Conservation (phyloP, 2,329 filamentous ascomycete genomes). For the Xylariaceae sp. region DNA sequence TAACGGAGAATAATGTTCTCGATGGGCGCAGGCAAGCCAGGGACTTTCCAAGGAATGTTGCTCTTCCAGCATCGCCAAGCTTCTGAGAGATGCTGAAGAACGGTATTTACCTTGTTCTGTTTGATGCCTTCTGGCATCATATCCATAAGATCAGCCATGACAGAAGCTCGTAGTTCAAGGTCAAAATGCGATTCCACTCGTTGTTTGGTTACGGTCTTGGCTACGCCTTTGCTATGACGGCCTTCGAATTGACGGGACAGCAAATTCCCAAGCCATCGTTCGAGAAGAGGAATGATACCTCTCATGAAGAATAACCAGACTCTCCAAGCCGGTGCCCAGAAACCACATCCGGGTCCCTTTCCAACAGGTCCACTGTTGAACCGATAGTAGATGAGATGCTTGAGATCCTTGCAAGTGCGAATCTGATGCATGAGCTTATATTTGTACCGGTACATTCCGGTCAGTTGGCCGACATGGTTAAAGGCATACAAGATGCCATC, state of each 20-base stretch:
- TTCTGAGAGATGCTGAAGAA: conserved; percentile 93
- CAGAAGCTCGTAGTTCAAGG: conserved; percentile 90
- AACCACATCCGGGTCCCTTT: conserved; percentile 95
- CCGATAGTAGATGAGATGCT: conserved; percentile 98
- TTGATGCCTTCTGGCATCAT: conserved; percentile 99
- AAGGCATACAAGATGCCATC: conserved; percentile 99
- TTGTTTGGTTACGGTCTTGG: conserved; percentile 98
- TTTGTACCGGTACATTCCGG: conserved; percentile 99
- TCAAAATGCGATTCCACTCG: conserved; percentile 98
- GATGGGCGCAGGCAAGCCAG: conserved; percentile 89
- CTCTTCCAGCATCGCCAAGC: conserved; percentile 99
- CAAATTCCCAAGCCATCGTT: conserved; percentile 95
- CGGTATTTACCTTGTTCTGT: conserved; percentile 98
- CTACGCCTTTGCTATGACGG: conserved; percentile 96
- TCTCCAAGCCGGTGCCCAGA: conserved; percentile 98
- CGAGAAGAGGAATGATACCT: conserved; percentile 91
- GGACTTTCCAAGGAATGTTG: conserved; percentile 99
- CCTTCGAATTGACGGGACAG: conserved; percentile 97
- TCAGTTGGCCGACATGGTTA: conserved; percentile 96
- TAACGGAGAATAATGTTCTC: conserved; percentile 98
- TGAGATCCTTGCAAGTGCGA: conserved; percentile 95
- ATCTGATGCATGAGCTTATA: conserved; percentile 99
- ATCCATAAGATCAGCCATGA: conserved; percentile 98
- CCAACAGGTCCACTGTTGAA: conserved; percentile 97
- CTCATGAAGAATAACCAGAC: conserved; percentile 99